Evolutionary conservation across 2,329 filamentous ascomycete genomes (phyloP).

Genomic region (Amesomyces nigricolor): DNA sequence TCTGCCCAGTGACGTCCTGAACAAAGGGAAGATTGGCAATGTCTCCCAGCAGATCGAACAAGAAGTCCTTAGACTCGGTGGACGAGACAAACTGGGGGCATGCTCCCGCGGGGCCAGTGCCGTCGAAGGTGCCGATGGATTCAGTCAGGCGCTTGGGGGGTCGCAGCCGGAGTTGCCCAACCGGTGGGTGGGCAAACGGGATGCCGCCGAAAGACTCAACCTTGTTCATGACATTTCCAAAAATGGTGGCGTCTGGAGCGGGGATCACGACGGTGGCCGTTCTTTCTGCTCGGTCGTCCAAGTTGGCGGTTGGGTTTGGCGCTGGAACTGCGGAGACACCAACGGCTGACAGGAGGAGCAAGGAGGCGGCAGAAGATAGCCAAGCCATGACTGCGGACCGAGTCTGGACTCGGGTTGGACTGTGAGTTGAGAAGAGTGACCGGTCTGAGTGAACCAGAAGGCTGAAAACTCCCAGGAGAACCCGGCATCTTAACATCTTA

Average conservation of each 20-base stretch:
- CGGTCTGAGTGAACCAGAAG: neutral
- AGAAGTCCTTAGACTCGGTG: constrained; percentile 36
- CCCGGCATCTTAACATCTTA: too few species aligned
- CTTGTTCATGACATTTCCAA: neutral
- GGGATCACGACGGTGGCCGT: neutral
- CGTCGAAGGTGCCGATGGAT: constrained; percentile 55
- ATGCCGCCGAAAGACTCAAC: constrained; percentile 66
- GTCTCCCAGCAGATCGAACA: constrained; percentile 42
- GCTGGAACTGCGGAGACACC: neutral
- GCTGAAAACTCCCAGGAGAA: neutral
- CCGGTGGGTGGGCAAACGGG: constrained; percentile 66
- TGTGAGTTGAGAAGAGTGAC: neutral
- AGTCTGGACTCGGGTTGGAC: neutral
- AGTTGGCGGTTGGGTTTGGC: neutral
- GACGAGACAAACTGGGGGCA: constrained; percentile 70
- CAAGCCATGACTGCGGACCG: neutral
- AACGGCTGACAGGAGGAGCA: neutral
- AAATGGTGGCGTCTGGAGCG: neutral
- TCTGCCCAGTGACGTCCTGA: constrained; percentile 46
- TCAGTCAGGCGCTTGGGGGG: constrained; percentile 58
- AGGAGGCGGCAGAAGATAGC: neutral
- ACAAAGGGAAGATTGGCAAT: constrained; percentile 54
- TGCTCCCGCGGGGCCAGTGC: constrained; percentile 50
- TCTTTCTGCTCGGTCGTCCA: neutral
- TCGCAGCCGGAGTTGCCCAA: constrained; percentile 60